phyloP scores from a whole-genome alignment of 306 rosid genomes.

The Quercus aquifolioides region DNA sequence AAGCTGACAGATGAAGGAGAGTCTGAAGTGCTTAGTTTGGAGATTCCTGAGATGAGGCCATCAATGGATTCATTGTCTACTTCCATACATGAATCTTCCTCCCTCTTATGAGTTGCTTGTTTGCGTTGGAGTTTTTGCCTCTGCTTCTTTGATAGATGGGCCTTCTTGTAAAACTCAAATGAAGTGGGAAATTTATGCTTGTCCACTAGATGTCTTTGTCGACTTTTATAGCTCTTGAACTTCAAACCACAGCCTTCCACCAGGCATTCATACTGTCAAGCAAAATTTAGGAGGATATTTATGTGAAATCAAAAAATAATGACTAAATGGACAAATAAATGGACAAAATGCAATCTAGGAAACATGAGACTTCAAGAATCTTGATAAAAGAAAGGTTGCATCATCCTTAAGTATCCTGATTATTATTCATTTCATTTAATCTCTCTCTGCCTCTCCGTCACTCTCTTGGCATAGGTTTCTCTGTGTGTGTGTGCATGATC shows the following conservation, averaged over 20 bases:
- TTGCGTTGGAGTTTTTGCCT: slow-evolving; percentile 61
- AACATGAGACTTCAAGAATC: slow-evolving; percentile 6
- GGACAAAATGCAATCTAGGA: not conserved
- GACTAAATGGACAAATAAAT: not conserved
- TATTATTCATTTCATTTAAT: not conserved
- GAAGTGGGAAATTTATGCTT: slow-evolving; percentile 81
- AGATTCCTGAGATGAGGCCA: slow-evolving; percentile 70
- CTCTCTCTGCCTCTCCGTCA: no score
- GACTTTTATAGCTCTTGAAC: slow-evolving; percentile 70
- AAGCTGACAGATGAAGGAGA: slow-evolving; percentile 83
- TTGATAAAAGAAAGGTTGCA: not conserved
- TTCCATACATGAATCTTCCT: slow-evolving; percentile 59
- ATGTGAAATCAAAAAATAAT: not conserved
- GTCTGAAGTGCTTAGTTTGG: slow-evolving; percentile 78
- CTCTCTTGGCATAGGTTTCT: not conserved
- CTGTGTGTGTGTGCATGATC: not conserved
- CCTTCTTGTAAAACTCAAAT: slow-evolving; percentile 72
- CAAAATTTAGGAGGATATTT: not conserved
- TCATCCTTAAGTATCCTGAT: not conserved
- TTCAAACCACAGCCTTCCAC: slow-evolving; percentile 87
- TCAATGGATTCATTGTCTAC: slow-evolving; percentile 68
- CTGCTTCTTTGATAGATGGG: slow-evolving; percentile 66
- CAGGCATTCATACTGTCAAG: slow-evolving; percentile 78
- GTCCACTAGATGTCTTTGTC: slow-evolving; percentile 91
- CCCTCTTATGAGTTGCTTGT: slow-evolving; percentile 31